Evolutionary conservation across 805 yeast genomes (phyloP).

Genomic region (Brettanomyces custersianus): DNA sequence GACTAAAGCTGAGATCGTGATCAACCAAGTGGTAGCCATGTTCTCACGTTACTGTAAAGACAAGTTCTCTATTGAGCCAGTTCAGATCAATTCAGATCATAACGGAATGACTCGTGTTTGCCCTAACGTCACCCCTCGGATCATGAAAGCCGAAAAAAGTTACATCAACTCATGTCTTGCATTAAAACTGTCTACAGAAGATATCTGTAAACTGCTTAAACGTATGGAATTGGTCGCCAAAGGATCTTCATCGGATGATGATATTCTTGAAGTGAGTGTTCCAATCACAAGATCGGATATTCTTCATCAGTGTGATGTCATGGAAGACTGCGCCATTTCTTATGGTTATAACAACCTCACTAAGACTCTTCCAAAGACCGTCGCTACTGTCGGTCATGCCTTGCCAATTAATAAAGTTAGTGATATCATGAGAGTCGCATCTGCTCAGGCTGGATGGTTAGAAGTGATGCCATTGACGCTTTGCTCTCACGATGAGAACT

Average conservation of each 20-base stretch:
- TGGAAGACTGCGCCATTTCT: conserved; percentile 97
- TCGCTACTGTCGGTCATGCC: conserved; percentile 76
- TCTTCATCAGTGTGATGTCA: conserved; percentile 92
- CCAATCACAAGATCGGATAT: conserved; percentile 96
- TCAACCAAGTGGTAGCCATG: conserved; percentile 91
- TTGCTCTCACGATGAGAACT: conserved; percentile 96
- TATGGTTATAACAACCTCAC: conserved; percentile 88
- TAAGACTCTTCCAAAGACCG: conserved; percentile 69
- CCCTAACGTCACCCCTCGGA: conserved; percentile 66
- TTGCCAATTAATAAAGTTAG: conserved; percentile 85
- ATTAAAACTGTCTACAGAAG: conserved; percentile 57
- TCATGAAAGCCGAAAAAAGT: conserved; percentile 61
- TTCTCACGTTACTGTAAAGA: conserved; percentile 78
- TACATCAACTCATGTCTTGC: conserved; percentile 93
- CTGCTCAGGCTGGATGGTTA: conserved; percentile 91
- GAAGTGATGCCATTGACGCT: conserved; percentile 94
- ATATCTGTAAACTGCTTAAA: conserved; percentile 57
- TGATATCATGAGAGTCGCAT: conserved; percentile 83
- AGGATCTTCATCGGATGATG: conserved; percentile 36
- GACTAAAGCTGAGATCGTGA: conserved; percentile 89
- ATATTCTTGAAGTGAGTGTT: conserved; percentile 54
- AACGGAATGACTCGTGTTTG: conserved; percentile 65
- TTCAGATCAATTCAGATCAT: conserved; percentile 74
- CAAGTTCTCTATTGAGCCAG: conserved; percentile 85
- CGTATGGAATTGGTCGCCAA: conserved; percentile 75